Evolutionary conservation across 345 rosid genomes (phyloP).

Genomic region (Turritis glabra): DNA sequence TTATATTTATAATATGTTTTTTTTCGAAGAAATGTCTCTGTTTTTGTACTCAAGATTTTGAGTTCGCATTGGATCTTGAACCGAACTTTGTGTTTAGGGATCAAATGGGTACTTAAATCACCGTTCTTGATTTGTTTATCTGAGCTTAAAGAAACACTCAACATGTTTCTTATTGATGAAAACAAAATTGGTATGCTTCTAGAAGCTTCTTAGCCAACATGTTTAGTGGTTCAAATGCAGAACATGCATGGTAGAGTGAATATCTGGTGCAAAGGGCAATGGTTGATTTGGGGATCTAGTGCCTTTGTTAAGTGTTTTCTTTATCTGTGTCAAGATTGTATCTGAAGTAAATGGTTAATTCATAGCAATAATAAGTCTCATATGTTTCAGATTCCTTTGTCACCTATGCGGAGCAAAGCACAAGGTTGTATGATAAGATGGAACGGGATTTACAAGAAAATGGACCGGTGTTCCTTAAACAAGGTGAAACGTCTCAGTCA

Average conservation of each 20-base stretch:
- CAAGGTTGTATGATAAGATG: constrained; percentile 73
- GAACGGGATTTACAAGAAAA: constrained; percentile 71
- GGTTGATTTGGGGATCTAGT: neutral
- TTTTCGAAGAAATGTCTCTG: neutral
- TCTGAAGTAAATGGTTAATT: neutral
- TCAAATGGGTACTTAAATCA: neutral
- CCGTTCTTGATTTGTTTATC: neutral
- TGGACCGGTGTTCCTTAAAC: constrained; percentile 72
- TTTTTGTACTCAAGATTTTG: neutral
- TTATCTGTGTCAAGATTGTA: neutral
- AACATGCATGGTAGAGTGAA: neutral
- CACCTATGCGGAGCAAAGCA: constrained; percentile 53
- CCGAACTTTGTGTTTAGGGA: neutral
- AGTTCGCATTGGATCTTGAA: neutral
- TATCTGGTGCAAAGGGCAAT: constrained; percentile 10
- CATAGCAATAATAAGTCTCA: neutral
- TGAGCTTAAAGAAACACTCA: neutral
- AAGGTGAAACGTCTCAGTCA: constrained; percentile 90
- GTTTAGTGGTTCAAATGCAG: neutral
- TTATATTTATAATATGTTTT: neutral
- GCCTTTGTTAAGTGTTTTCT: neutral
- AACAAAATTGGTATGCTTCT: neutral
- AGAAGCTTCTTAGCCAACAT: neutral
- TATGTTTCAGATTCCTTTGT: constrained; percentile 45
- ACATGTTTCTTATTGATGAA: constrained; percentile 1